Percentiles rank a stretch among this genome's conserved stretches.
Conservation (phyloP, 164 flowering plant species). For the Chimonanthus salicifolius region DNA sequence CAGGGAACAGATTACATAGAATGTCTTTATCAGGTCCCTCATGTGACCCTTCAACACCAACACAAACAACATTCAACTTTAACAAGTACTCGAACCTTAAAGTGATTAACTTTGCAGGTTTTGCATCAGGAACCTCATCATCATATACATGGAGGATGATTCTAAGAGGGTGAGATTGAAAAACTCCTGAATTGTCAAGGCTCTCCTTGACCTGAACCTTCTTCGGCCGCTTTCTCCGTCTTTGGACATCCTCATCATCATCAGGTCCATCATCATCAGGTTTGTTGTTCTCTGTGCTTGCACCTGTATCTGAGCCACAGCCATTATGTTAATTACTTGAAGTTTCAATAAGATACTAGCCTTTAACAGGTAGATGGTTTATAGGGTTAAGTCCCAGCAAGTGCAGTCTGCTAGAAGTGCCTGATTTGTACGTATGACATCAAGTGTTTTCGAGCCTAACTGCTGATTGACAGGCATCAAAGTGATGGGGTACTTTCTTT, state of each 20-base stretch:
- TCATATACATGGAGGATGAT: slow-evolving; percentile 69
- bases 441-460: not conserved
- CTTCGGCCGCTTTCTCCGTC: slow-evolving; percentile 87
- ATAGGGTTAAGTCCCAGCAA: not conserved
- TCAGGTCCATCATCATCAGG: slow-evolving; percentile 77
- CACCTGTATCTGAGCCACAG: slow-evolving; percentile 35
- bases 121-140: slow-evolving; percentile 48
- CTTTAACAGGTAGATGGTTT: not conserved
- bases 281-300: slow-evolving; percentile 44
- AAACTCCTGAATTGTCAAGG: slow-evolving; percentile 55
- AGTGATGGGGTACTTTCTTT: too few species aligned
- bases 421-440: too few species aligned
- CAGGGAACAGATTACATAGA: slow-evolving; percentile 87
- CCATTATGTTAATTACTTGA: slow-evolving; percentile 3
- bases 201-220: slow-evolving; percentile 56
- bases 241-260: slow-evolving; percentile 96
- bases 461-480: not conserved
- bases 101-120: slow-evolving; percentile 54
- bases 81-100: slow-evolving; percentile 79
- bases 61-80: slow-evolving; percentile 84
- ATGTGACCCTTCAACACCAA: slow-evolving; percentile 68
- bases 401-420: not conserved
- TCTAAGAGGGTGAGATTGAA: slow-evolving; percentile 81
- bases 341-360: not conserved
- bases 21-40: slow-evolving; percentile 59